phyloP scores from a whole-genome alignment of 768 basidiomycete genomes.

The Plicaturopsis crispa region DNA sequence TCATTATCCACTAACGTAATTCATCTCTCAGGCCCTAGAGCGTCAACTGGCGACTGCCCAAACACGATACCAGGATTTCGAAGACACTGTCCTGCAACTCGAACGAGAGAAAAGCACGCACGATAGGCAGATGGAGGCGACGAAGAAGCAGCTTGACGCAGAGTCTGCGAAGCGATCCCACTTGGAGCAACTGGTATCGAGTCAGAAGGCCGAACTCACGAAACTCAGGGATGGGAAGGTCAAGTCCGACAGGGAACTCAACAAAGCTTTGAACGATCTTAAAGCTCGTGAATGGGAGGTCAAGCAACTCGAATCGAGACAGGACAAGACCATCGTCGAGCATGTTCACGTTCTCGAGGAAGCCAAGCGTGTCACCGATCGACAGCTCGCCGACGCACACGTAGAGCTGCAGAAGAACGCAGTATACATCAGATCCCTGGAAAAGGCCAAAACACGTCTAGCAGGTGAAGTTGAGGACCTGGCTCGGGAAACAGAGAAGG shows the following conservation, averaged over 20 bases:
- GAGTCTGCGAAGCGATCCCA: constrained; percentile 70
- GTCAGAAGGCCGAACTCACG: constrained; percentile 62
- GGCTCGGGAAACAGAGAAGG: constrained; percentile 63
- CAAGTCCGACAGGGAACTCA: constrained; percentile 74
- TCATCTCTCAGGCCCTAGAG: constrained; percentile 52
- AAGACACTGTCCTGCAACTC: constrained; percentile 79
- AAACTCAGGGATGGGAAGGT: constrained; percentile 60
- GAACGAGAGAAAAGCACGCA: constrained; percentile 77
- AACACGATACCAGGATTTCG: constrained; percentile 75
- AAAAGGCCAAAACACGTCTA: constrained; percentile 70
- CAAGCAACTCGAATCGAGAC: constrained; percentile 75
- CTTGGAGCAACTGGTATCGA: constrained; percentile 57
- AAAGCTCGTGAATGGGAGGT: constrained; percentile 81
- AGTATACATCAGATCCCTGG: constrained; percentile 76
- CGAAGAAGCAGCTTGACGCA: constrained; percentile 63
- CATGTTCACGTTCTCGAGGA: constrained; percentile 95
- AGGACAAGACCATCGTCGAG: constrained; percentile 98
- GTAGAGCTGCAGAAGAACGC: constrained; percentile 68
- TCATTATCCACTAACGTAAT: constrained; percentile 2
- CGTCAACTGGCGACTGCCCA: constrained; percentile 68
- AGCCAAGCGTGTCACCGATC: constrained; percentile 90
- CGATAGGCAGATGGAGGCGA: constrained; percentile 62
- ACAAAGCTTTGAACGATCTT: constrained; percentile 73
- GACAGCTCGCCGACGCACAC: constrained; percentile 78
- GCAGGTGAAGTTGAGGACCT: constrained; percentile 81